These are phyloP conservation scores for Tubosaeta sp. DNA, from an alignment of 768 basidiomycete genomes.

Conservation along the genomic window DNA sequence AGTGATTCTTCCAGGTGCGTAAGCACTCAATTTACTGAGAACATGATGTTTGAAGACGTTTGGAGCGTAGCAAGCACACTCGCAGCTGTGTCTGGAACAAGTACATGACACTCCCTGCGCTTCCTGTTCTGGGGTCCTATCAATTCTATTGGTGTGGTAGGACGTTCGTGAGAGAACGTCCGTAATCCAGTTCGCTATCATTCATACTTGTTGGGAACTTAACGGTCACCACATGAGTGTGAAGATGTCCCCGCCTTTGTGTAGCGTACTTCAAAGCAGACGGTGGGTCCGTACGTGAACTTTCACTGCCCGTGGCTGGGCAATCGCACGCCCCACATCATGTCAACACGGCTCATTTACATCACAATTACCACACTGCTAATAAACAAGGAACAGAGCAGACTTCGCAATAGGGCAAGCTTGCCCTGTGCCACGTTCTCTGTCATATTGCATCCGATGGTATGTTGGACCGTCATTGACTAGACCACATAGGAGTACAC, in stretches of 20 bases:
- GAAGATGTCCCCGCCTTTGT: background rate
- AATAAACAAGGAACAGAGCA: too few relatives aligned
- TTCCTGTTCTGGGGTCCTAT: background rate
- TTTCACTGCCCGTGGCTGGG: background rate
- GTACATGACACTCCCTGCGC: background rate
- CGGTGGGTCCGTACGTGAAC: background rate
- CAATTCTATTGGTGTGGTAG: background rate
- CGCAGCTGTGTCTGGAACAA: background rate
- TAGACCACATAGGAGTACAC: too few relatives aligned
- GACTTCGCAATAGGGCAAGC: too few relatives aligned
- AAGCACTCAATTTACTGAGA: background rate
- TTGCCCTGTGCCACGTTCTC: too few relatives aligned
- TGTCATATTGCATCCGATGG: too few relatives aligned
- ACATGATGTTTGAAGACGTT: background rate
- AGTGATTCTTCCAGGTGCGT: background rate
- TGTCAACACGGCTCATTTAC: background rate
- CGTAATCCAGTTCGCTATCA: background rate
- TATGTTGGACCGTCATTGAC: too few relatives aligned
- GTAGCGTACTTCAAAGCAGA: background rate
- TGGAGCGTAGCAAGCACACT: background rate
- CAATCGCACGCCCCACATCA: background rate
- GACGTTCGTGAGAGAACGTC: background rate
- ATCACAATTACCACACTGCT: background rate
- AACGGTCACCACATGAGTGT: background rate
- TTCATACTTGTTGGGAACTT: background rate